Base-by-base conservation (phyloP, 192 early-diverging fungal genomes). In the Entomortierella parvispora region DNA sequence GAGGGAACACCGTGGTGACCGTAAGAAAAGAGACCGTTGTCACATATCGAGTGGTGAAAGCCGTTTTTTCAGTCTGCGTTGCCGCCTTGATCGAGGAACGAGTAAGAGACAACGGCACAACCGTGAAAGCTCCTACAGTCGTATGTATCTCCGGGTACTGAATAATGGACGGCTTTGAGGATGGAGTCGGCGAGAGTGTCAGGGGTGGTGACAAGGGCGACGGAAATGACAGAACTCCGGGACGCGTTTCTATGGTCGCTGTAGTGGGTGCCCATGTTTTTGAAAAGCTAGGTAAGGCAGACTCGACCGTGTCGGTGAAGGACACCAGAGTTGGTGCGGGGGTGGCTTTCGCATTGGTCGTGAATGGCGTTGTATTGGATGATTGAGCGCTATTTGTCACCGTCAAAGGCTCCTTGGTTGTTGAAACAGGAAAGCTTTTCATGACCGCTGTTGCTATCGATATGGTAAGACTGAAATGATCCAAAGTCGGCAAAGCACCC, bases 41-140 rank as follows among this genome's bases (percentile, higher is more conserved):
- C 37, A 77, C 49, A 26, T 58, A 77, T 4, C 42, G 74, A 4
- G 74, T 77, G 11, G 74, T 77, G 55, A 68, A 77, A 11, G 74
- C 65, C 22, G 72, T 58, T 23, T 20, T 68, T 10, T n/a, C n/a
- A n/a, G 57, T 65, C 31, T 49, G 37, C 15, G 0, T 51, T 20
- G 33, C 32, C n/a, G 31, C 15, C n/a, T 22, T 11, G 23, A 48
- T 32, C 11, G 20, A 17, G 5, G 33, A 9, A 28, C 20, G 26
- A 14, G 49, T 32, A 4, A 51, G 52, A 15, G 49, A 42, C 2
- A 25, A 45, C 10, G 62, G 33, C 17, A 5, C 34, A 25, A 22
- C 10, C 11, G 58, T 11, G 5, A 14, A 48, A 15, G 59, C 4
- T 6, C 11, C 37, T 4, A 34, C 17, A 22, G 45, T 46, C 9